phyloP scores from a whole-genome alignment of 1,139 yeast species.

The Pneumocystis carinii region DNA sequence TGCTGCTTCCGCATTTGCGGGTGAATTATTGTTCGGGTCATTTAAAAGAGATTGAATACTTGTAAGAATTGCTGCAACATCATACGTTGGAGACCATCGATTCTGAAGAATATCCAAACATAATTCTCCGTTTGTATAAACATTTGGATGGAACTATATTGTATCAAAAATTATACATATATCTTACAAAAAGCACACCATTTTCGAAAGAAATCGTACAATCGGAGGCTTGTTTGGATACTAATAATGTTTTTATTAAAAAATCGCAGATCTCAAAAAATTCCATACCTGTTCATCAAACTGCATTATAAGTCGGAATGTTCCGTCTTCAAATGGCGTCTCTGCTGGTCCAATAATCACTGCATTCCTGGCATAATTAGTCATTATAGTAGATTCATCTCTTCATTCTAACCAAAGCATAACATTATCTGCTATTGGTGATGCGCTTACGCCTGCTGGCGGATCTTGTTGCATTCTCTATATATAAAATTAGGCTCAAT shows the following conservation, averaged over 20 bases:
- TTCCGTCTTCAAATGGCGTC: slow-evolving; percentile 97
- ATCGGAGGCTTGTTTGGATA: slow-evolving; percentile 94
- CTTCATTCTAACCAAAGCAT: slow-evolving; percentile 53
- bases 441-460: slow-evolving; percentile 94
- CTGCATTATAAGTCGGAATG: slow-evolving; percentile 70
- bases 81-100: slow-evolving; percentile 98
- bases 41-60: slow-evolving; percentile 63
- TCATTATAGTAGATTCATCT: slow-evolving; percentile 6
- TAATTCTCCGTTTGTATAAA: slow-evolving; percentile 85
- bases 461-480: slow-evolving; percentile 95
- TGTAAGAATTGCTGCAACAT: slow-evolving; percentile 90
- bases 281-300: slow-evolving; percentile 55
- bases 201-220: slow-evolving; percentile 78
- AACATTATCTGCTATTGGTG: slow-evolving; percentile 91
- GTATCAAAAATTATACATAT: background rate
- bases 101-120: slow-evolving; percentile 92
- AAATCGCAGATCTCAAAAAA: background rate
- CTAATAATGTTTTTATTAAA: slow-evolving; percentile 19
- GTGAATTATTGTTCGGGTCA: slow-evolving; percentile 92
- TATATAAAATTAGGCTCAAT: background rate
- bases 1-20: slow-evolving; percentile 98
- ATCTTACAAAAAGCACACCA: slow-evolving; percentile 26
- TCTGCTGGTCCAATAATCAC: slow-evolving; percentile 96
- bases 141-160: slow-evolving; percentile 75
- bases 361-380: slow-evolving; percentile 44